Evolutionary conservation across 192 early-diverging fungal species (phyloP), one percentile per base, ranked within the genome.

Genomic region (Linnemannia zychae): DNA sequence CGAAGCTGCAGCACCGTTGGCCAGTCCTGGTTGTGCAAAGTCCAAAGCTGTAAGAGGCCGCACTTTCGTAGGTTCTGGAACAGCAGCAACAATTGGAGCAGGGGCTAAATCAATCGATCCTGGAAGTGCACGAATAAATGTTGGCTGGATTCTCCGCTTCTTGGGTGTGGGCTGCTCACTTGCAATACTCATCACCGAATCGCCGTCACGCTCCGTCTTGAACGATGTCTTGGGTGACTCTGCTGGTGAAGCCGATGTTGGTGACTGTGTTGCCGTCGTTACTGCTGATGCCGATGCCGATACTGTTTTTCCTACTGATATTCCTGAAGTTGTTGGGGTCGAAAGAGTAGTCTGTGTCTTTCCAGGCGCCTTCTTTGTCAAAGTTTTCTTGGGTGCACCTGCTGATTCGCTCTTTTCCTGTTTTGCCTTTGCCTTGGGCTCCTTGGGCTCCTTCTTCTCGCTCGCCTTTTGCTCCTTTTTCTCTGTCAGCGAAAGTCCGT

Each of bases 151-250:
- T 31, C 65, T 75, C 48, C 83, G 63, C 83, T 85, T 79, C 40
- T 85, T 85, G 24, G 76, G 74, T 0, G 82, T 65, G 24, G 77
- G 83, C 22, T 79, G 76, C 0, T 79, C 71, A 12, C n/a, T 67
- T 7, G 68, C 50, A 5, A 68, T 67, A 5, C 53, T 52, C 83
- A 85, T 85, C 18, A 85, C 24, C 20, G 74, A 65, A 48, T 85
- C 83, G 11, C 83, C 83, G 52, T 85, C 83, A 22, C 78, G 72
- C 63, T 85, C 83, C 0, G 66, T 85, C 65, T 85, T 85, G 69
- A 71, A 57, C 7, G 72, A 47, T 0, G 33, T 63, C 67, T 78
- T 83, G 12, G 48, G 28, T 63, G 57, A 63, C 12, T 63, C 66
- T 9, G 20, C 53, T 16, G 75, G 24, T 31, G 63, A 38, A 31